Conservation (phyloP, 345 rosid species). For the Salix caprea region DNA sequence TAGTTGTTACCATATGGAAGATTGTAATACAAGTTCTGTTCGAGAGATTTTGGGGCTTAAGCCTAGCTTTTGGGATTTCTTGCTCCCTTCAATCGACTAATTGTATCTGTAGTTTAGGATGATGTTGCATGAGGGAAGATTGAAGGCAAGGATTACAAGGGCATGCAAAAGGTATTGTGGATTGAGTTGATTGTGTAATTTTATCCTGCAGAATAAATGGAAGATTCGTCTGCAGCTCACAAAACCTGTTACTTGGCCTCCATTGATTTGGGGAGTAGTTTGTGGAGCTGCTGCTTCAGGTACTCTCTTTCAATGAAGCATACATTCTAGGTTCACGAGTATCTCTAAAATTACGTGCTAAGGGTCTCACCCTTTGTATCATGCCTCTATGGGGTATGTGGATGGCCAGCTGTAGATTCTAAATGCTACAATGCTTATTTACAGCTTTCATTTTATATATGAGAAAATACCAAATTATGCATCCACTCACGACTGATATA, state of each 20-base stretch:
- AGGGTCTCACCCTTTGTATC: not conserved
- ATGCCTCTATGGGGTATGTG: not conserved
- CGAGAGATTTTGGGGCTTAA: not conserved
- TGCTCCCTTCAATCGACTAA: not conserved
- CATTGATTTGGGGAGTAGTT: conserved; percentile 88
- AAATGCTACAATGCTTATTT: not conserved
- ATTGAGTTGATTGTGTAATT: not conserved
- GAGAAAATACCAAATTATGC: not conserved
- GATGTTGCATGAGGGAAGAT: not conserved
- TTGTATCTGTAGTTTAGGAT: not conserved
- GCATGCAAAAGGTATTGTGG: no score
- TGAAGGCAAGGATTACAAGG: conserved; percentile 4
- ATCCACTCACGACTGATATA: not conserved
- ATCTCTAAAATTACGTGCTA: not conserved
- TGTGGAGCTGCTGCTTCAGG: conserved; percentile 99
- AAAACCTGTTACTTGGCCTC: conserved; percentile 99
- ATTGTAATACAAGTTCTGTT: not conserved
- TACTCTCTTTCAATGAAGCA: conserved; percentile 18
- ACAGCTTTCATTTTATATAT: not conserved
- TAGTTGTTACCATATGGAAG: not conserved
- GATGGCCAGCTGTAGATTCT: not conserved
- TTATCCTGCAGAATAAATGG: conserved; percentile 76
- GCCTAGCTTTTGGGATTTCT: not conserved
- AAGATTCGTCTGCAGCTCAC: conserved; percentile 96
- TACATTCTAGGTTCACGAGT: not conserved